phyloP scores from a whole-genome alignment of 768 basidiomycete species.

The Russula vinacea region DNA sequence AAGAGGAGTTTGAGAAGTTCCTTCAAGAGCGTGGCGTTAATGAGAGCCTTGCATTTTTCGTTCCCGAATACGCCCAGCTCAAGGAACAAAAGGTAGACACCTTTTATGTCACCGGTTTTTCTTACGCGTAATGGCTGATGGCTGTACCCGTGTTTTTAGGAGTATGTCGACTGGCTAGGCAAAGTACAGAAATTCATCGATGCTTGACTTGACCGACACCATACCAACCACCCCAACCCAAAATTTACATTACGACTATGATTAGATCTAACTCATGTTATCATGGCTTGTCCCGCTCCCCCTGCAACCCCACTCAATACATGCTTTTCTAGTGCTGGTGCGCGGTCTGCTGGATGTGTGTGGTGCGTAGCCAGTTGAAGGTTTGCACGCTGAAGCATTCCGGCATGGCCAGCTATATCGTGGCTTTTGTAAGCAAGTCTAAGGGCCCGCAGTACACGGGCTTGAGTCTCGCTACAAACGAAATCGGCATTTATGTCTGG shows the following conservation, averaged over 20 bases:
- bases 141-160: constrained; percentile 44
- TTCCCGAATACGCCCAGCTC: constrained; percentile 81
- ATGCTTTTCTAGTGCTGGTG: neutral
- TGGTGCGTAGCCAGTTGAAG: neutral
- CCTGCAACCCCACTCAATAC: constrained; percentile 17
- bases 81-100: constrained; percentile 87
- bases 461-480: no score
- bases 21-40: constrained; percentile 88
- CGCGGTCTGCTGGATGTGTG: neutral
- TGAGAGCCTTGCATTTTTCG: constrained; percentile 76
- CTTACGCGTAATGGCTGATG: constrained; percentile 10
- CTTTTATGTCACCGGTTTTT: neutral
- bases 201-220: constrained; percentile 41
- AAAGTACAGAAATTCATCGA: constrained; percentile 83
- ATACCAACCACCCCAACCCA: neutral
- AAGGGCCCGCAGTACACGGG: no score
- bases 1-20: constrained; percentile 89
- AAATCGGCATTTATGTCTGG: no score
- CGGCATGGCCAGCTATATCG: neutral
- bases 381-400: neutral
- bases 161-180: constrained; percentile 87
- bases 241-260: constrained; percentile 15
- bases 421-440: neutral
- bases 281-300: constrained; percentile 2
- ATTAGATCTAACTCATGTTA: constrained; percentile 17